phyloP scores from a whole-genome alignment of 108 stramenopile species.

The Pseudonitzschia delicatissima region DNA sequence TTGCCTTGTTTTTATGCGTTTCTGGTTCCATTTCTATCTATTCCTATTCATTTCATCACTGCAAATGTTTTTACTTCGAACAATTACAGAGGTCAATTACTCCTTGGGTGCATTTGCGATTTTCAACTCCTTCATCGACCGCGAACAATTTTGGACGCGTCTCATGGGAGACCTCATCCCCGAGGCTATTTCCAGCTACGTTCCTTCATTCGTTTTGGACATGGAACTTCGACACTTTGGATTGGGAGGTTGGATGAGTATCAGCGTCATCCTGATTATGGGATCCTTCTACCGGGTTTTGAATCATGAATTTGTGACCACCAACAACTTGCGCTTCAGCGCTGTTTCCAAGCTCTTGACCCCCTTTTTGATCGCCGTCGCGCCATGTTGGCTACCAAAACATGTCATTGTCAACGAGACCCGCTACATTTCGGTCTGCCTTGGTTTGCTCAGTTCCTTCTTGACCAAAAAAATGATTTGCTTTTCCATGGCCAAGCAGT shows the following conservation, averaged over 20 bases:
- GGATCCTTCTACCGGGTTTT: background rate
- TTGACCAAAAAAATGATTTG: conserved; percentile 86
- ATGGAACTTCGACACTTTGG: background rate
- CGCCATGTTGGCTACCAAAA: background rate
- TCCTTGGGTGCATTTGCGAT: conserved; percentile 18
- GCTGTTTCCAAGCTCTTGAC: conserved; percentile 12
- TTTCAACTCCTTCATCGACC: conserved; percentile 26
- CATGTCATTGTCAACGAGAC: conserved; percentile 12
- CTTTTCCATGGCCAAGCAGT: conserved; percentile 80
- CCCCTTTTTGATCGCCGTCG: conserved; percentile 7
- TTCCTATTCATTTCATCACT: background rate
- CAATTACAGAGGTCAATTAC: conserved; percentile 78
- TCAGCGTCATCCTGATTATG: background rate
- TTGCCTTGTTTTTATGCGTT: too few species aligned
- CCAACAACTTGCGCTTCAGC: background rate
- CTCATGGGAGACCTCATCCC: conserved; percentile 17
- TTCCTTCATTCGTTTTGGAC: background rate
- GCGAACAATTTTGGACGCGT: conserved; percentile 36
- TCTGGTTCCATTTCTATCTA: background rate
- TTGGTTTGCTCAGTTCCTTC: conserved; percentile 64
- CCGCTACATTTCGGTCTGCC: background rate
- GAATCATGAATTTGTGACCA: background rate
- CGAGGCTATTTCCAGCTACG: background rate
- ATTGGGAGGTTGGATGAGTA: background rate
- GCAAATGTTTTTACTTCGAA: background rate